Evolutionary conservation across 345 rosid species (phyloP).

Genomic region (Melaleuca quinquenervia): DNA sequence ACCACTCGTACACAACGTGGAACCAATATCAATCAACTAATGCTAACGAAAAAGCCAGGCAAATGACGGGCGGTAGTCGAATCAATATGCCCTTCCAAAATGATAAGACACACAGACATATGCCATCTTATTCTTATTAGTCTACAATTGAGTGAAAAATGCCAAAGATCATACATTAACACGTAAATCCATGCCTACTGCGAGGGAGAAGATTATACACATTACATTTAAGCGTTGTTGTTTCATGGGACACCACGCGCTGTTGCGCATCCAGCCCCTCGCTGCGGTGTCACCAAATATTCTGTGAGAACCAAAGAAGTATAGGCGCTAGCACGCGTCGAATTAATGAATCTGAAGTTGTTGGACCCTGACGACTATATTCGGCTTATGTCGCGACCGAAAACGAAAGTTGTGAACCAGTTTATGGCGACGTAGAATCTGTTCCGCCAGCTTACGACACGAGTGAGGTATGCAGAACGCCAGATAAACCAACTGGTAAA

Average conservation of each 20-base stretch:
- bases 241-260: not conserved
- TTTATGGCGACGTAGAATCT: constrained; percentile 80
- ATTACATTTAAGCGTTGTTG: not conserved
- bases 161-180: not conserved
- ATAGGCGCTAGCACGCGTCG: not conserved
- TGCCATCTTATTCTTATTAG: not conserved
- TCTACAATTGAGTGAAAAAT: not conserved
- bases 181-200: not conserved
- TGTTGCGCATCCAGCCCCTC: not conserved
- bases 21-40: not conserved
- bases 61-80: not conserved
- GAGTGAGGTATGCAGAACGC: constrained; percentile 96
- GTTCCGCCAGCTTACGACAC: constrained; percentile 95
- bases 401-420: constrained; percentile 82
- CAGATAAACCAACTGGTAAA: constrained; percentile 83
- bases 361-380: constrained; percentile 12
- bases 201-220: not conserved
- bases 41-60: not conserved
- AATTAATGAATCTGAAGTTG: constrained; percentile 11
- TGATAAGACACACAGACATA: not conserved
- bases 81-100: not conserved
- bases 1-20: not conserved
- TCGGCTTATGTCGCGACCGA: constrained; percentile 84
- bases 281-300: not conserved
- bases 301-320: not conserved